Base-by-base conservation (phyloP, 495 filamentous ascomycete species). In the Penicillium waksmanii region DNA sequence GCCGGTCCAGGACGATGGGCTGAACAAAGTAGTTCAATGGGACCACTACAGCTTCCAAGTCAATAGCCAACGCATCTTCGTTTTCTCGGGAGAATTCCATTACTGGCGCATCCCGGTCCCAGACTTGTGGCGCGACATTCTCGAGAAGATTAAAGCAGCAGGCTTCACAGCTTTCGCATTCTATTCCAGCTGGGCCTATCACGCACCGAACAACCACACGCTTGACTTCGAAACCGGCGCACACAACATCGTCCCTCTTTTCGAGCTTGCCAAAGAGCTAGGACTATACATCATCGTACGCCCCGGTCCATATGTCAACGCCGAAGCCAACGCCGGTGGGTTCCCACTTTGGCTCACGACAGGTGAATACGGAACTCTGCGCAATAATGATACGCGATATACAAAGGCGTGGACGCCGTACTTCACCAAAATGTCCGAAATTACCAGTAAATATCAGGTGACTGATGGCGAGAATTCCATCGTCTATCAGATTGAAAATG, bases 131-230 rank as follows among this genome's bases (percentile, higher is more conserved):
- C 68, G 77, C 15, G 84, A 87, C 64, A 73, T 86, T 21, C 73
- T 87, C 1, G 76, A 88, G 63, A 88, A 88, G 66, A 79, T 87
- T 55, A 87, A 87, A 69, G 84, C 85, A 12, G 78, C 82, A 15
- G 84, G 85, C 6, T 83, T 84, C 62, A 82, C 81, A 15, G 75
- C 77, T 0, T 79, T 82, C 48, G 76, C 82, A 17, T 78, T 86
- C 58, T 87, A 87, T 65, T 76, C 78, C 25, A 76, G 79, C 67
- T 84, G 84, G 85, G 80, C 78, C 8, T 86, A 82, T 64, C 84
- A 86, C 61, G 78, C 77, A 3, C 77, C 81, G 1, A 73, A 75
- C 33, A 77, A 82, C 43, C 71, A 77, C 21, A 72, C 77, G 1
- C 68, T 86, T 10, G 86, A 88, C 62, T 88, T 87, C 63, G 67